phyloP scores from a whole-genome alignment of 805 yeast species.

The Candida silvatica region DNA sequence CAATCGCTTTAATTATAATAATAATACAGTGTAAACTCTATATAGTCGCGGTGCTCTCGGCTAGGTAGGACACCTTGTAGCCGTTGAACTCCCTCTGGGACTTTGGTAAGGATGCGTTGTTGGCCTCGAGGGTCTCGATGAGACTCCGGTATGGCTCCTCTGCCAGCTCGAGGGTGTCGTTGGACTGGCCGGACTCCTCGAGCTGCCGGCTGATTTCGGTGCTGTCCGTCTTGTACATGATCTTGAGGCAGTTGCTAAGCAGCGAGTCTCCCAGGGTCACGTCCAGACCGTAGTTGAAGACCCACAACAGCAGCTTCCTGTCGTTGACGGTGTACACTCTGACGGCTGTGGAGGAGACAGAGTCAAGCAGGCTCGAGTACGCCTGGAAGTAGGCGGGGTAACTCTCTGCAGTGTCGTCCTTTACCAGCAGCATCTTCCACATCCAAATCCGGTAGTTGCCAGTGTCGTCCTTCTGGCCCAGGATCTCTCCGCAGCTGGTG shows the following conservation, averaged over 20 bases:
- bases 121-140: conserved; percentile 14
- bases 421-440: conserved; percentile 36
- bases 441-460: conserved; percentile 36
- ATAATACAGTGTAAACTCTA: background rate
- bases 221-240: conserved; percentile 32
- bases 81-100: conserved; percentile 12
- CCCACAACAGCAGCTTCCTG: conserved; percentile 32
- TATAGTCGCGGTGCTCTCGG: conserved; percentile 5
- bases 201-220: too few species aligned
- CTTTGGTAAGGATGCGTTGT: conserved; percentile 34
- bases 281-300: conserved; percentile 35
- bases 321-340: conserved; percentile 25
- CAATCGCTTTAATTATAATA: background rate
- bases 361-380: conserved; percentile 31
- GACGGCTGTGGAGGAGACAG: conserved; percentile 33
- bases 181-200: conserved; percentile 5
- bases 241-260: conserved; percentile 29
- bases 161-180: conserved; percentile 24
- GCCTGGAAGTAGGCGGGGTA: conserved; percentile 30
- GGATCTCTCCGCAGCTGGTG: conserved; percentile 22
- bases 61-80: conserved; percentile 25
- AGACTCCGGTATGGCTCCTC: conserved; percentile 28
- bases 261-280: conserved; percentile 8
- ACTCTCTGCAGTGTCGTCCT: conserved; percentile 13
- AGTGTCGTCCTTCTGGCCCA: conserved; percentile 34